Conservation (phyloP, 108 stramenopile genomes). For the Conticribra guillardii region DNA sequence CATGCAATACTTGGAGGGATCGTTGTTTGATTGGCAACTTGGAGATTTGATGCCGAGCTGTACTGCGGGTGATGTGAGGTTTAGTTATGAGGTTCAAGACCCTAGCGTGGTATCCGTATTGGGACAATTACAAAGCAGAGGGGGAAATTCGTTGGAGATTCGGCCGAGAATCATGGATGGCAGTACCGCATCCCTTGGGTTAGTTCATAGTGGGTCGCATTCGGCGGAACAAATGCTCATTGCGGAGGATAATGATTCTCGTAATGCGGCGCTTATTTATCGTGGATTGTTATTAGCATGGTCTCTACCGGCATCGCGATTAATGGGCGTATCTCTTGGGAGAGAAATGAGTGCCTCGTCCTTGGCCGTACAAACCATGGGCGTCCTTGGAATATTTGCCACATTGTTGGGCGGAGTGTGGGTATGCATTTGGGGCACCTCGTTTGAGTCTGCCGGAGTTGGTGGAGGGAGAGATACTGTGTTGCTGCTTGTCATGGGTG, state of each 20-base stretch:
- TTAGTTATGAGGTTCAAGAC: conserved; percentile 39
- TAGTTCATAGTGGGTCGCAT: conserved; percentile 34
- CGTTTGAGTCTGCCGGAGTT: not conserved
- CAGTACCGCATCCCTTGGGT: conserved; percentile 15
- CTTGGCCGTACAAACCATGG: conserved; percentile 3
- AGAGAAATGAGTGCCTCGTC: conserved; percentile 33
- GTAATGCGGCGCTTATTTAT: conserved; percentile 10
- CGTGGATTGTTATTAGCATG: conserved; percentile 20
- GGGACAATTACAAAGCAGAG: conserved; percentile 14
- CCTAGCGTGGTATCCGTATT: conserved; percentile 26
- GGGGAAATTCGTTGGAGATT: conserved; percentile 1
- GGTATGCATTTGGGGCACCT: conserved; percentile 20
- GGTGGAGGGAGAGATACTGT: conserved; percentile 6
- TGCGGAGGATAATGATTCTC: conserved; percentile 36
- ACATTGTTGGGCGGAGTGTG: conserved; percentile 22
- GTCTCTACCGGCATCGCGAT: conserved; percentile 23
- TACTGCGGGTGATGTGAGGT: conserved; percentile 35
- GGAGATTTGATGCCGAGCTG: conserved; percentile 44
- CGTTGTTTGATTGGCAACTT: conserved; percentile 44
- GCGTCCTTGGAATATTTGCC: conserved; percentile 7
- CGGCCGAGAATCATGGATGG: conserved; percentile 14
- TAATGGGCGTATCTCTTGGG: conserved; percentile 38
- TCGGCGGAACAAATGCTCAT: conserved; percentile 38
- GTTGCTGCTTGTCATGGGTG: conserved; percentile 8
- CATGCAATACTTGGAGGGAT: conserved; percentile 45